Percentiles rank a stretch among this genome's conserved stretches.
These are phyloP conservation scores for Calocera cornea DNA, from an alignment of 768 basidiomycete genomes.

Conservation along the genomic window DNA sequence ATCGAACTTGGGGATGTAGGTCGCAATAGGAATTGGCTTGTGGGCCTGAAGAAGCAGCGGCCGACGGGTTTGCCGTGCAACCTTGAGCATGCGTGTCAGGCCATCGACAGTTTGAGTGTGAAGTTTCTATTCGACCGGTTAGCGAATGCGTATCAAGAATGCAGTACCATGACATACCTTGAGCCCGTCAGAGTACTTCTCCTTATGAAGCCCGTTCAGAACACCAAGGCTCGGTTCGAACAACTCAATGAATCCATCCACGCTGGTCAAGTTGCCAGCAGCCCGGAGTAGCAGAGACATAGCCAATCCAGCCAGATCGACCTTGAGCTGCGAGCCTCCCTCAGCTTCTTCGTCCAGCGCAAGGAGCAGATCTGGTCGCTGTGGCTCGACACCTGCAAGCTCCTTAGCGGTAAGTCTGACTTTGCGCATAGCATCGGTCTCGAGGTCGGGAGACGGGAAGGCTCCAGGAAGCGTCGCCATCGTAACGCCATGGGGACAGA, in stretches of 20 bases:
- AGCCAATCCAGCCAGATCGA: constrained; percentile 50
- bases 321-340: constrained; percentile 43
- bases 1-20: constrained; percentile 91
- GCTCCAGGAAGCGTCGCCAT: constrained; percentile 43
- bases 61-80: constrained; percentile 53
- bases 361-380: constrained; percentile 36
- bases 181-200: constrained; percentile 36
- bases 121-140: constrained; percentile 30
- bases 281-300: constrained; percentile 52
- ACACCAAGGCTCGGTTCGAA: constrained; percentile 53
- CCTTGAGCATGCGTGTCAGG: constrained; percentile 52
- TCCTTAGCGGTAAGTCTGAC: constrained; percentile 31
- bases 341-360: constrained; percentile 34
- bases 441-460: constrained; percentile 62
- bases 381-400: constrained; percentile 27
- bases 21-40: constrained; percentile 89
- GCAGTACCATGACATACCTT: constrained; percentile 33
- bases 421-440: constrained; percentile 33
- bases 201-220: constrained; percentile 38
- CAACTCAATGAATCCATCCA: constrained; percentile 76
- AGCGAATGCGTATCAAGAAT: background rate
- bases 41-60: constrained; percentile 82
- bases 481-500: constrained; percentile 44
- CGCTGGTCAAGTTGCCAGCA: constrained; percentile 60
- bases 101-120: constrained; percentile 36